Conservation (phyloP, 2,329 filamentous ascomycete genomes). For the Microsporum canis region DNA sequence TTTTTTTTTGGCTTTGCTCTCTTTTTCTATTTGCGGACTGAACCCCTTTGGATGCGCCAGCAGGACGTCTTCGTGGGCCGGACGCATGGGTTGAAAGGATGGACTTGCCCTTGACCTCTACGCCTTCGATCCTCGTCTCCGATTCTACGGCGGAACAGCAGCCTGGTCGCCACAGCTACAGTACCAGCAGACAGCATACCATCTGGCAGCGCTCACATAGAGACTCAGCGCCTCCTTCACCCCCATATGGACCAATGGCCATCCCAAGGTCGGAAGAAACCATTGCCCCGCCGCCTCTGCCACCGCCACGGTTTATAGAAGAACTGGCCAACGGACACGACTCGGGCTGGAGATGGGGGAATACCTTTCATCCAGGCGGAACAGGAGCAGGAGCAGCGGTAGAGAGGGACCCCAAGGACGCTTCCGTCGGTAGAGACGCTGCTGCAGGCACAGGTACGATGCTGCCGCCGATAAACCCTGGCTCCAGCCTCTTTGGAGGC, state of each 20-base stretch:
- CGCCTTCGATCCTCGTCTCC: constrained; percentile 35
- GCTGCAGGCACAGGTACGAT: not conserved
- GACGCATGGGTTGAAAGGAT: constrained; percentile 27
- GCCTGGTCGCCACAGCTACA: not conserved
- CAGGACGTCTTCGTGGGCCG: constrained; percentile 13
- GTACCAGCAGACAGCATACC: not conserved
- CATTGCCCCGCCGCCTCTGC: constrained; percentile 50
- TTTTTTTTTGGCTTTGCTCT: not conserved
- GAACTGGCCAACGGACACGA: constrained; percentile 48
- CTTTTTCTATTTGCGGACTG: not conserved
- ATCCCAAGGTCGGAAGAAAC: constrained; percentile 47
- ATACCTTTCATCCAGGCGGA: constrained; percentile 32
- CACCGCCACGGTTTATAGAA: constrained; percentile 49
- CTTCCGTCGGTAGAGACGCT: not conserved
- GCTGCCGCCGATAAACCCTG: constrained; percentile 38
- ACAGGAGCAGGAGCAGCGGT: not conserved
- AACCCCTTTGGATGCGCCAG: constrained; percentile 10
- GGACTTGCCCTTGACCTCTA: constrained; percentile 31
- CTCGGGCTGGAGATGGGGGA: constrained; percentile 52
- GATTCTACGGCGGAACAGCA: constrained; percentile 21
- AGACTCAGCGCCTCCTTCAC: constrained; percentile 21
- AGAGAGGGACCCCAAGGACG: constrained; percentile 13
- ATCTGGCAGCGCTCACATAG: not conserved
- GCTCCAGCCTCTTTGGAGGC: constrained; percentile 41
- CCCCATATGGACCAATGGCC: constrained; percentile 43